Evolutionary conservation across 2,329 filamentous ascomycete species (phyloP).

Genomic region (Paraconiothyrium brasiliense): DNA sequence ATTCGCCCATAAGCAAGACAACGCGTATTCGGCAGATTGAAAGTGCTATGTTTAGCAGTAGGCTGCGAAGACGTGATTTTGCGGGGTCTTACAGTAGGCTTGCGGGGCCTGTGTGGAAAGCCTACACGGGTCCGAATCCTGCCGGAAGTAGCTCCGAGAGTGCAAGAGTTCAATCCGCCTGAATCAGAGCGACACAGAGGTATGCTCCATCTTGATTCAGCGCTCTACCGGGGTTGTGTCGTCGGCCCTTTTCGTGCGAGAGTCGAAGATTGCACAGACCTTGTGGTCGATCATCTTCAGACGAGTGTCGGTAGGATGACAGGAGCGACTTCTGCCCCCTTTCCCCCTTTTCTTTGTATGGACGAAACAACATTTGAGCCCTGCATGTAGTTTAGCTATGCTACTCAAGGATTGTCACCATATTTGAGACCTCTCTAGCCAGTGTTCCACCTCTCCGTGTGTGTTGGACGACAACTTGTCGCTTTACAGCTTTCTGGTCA

Average conservation of each 20-base stretch:
- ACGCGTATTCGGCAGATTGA: background rate
- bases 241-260: background rate
- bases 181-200: background rate
- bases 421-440: background rate
- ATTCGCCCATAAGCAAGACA: conserved; percentile 6
- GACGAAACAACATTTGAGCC: background rate
- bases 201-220: background rate
- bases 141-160: conserved; percentile 3
- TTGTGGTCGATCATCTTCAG: background rate
- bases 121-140: conserved; percentile 5
- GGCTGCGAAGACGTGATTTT: background rate
- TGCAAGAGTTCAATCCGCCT: background rate
- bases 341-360: background rate
- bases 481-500: no score
- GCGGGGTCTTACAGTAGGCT: background rate
- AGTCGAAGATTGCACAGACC: background rate
- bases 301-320: background rate
- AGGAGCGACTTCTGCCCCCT: background rate
- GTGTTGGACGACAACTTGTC: no score
- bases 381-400: background rate
- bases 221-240: background rate
- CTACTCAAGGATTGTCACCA: background rate
- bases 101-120: background rate
- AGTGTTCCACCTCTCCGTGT: background rate
- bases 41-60: conserved; percentile 7